Evolutionary conservation across 176 grass and related monocot genomes (phyloP), one percentile per base, ranked within the genome.

Genomic region (Chloris gayana): DNA sequence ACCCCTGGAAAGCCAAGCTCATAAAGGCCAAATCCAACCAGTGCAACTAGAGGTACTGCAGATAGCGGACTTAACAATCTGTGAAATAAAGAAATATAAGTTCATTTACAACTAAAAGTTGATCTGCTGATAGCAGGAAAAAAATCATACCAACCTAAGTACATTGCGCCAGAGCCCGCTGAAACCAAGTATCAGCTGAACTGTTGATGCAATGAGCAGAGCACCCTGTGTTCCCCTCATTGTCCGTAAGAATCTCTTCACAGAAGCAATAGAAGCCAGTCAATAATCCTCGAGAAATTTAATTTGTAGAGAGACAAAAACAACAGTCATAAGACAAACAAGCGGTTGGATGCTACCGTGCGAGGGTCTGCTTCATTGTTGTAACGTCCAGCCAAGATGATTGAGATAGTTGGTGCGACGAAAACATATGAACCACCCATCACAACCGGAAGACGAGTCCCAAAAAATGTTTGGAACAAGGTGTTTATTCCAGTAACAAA

Each of bases 401-500:
- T 99, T 0, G 96, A 99, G 84, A 99, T 93, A 54, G 90, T 99
- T 1, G 96, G 96, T 21, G 81, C 84, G 0, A 95, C 90, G 21
- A 93, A 95, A 37, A 88, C 84, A 60, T 99, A 99, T 10, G 96
- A 99, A 19, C 86, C 88, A 11, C 92, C 90, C 58, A 99, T 99
- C 5, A 95, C 86, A 18, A 89, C 92, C 0, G 96, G 96, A 69
- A 99, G 86, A 8, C 92, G 91, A 46, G 92, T 93, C 11, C 96
- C 96, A 14, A 99, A 91, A 38, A 87, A 91, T 24, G 92, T 95
- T 45, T 99, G 96, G 25, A 94, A 83, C 12, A 99, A 73, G 65
- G 96, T 99, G 86, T 99, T 99, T 68, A 95, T 95, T n/a, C 96
- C 96, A 44, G 96, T 85, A 12, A 99, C 92, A 37, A 99, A 95